phyloP scores from a whole-genome alignment of 495 filamentous ascomycete genomes.

The Penicillium ucsense region DNA sequence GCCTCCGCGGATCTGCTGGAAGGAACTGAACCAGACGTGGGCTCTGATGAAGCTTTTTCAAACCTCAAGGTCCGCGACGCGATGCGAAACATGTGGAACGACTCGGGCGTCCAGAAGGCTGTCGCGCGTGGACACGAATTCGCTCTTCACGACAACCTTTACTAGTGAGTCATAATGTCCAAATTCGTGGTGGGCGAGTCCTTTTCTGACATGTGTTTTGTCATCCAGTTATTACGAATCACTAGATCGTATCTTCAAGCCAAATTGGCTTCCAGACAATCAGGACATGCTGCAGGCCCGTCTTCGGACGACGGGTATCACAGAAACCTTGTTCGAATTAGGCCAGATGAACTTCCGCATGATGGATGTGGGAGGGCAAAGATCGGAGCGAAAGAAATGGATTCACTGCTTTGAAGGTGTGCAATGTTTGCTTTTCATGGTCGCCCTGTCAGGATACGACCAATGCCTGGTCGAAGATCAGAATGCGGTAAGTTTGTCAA shows the following conservation, averaged over 20 bases:
- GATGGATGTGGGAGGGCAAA: conserved; percentile 97
- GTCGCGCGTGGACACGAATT: conserved; percentile 91
- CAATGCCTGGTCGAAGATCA: conserved; percentile 96
- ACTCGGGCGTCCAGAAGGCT: conserved; percentile 73
- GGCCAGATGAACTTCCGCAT: conserved; percentile 94
- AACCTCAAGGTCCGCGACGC: conserved; percentile 56
- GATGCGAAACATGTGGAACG: conserved; percentile 76
- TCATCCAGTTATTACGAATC: conserved; percentile 74
- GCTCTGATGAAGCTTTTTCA: conserved; percentile 62
- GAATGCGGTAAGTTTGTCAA: conserved; percentile 63
- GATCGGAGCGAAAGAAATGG: conserved; percentile 99
- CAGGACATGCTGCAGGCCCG: conserved; percentile 93
- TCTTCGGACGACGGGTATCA: conserved; percentile 91
- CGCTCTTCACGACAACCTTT: conserved; percentile 87
- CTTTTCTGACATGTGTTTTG: conserved; percentile 1
- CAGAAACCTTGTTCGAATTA: conserved; percentile 91
- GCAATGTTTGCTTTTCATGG: conserved; percentile 85
- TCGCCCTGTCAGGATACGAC: conserved; percentile 93
- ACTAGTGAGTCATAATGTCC: conserved; percentile 58
- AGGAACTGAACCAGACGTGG: conserved; percentile 60
- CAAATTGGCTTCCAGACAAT: conserved; percentile 85
- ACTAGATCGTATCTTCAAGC: conserved; percentile 79
- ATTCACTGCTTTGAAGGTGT: conserved; percentile 99
- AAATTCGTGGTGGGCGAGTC: neutral
- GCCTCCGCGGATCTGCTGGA: conserved; percentile 26